Evolutionary conservation across 176 grass and related monocot species (phyloP).

Genomic region (Coix lacrymajobi): DNA sequence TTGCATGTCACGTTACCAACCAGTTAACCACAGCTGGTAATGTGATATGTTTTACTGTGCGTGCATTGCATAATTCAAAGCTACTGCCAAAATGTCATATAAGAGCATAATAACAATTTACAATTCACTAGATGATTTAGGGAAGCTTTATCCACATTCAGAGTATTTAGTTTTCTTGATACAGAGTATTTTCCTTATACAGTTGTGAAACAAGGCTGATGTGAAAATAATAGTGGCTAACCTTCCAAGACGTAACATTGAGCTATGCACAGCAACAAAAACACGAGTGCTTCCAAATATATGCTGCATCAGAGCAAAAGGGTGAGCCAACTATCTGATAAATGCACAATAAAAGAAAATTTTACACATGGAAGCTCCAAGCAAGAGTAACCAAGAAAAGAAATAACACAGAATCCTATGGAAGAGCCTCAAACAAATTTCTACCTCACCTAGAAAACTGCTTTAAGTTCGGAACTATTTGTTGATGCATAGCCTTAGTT

Average conservation of each 20-base stretch:
- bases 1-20: not conserved
- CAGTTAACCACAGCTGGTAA: not conserved
- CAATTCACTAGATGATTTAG: not conserved
- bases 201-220: constrained; percentile 2
- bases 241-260: constrained; percentile 72
- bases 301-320: constrained; percentile 56
- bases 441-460: not conserved
- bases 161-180: not conserved
- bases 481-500: not conserved
- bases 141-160: not conserved
- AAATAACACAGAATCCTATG: not conserved
- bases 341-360: constrained; percentile 8
- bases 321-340: not conserved
- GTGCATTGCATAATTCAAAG: not conserved
- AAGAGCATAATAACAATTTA: constrained; percentile 18
- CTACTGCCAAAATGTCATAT: not conserved
- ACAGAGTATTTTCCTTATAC: not conserved
- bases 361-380: not conserved
- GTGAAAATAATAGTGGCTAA: constrained; percentile 32
- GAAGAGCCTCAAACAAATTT: not conserved
- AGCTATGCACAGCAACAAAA: constrained; percentile 89
- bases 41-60: not conserved
- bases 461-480: not conserved
- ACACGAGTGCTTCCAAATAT: constrained; percentile 77
- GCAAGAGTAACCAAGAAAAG: not conserved